These are phyloP conservation scores for Amylostereum areolatum DNA, from an alignment of 1,284 basidiomycete genomes.

Conservation along the genomic window DNA sequence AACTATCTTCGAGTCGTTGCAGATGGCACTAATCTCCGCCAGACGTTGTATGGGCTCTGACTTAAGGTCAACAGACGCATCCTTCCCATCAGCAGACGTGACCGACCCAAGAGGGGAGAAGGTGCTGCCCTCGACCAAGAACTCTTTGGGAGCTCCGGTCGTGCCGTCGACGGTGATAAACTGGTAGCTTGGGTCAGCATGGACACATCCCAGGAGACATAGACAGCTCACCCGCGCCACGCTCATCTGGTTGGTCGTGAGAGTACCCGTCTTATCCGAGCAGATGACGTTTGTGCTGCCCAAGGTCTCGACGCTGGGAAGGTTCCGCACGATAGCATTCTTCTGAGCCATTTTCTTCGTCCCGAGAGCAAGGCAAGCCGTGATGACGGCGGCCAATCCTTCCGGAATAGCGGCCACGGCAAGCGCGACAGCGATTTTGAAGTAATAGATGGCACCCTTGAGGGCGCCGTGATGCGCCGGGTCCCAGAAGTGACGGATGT, in stretches of 20 bases:
- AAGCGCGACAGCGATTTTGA: slow-evolving; percentile 95
- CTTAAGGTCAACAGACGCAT: slow-evolving; percentile 48
- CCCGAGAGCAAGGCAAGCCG: slow-evolving; percentile 91
- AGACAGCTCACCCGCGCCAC: slow-evolving; percentile 66
- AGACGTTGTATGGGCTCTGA: slow-evolving; percentile 76
- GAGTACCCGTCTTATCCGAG: slow-evolving; percentile 94
- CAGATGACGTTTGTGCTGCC: slow-evolving; percentile 97
- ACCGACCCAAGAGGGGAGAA: slow-evolving; percentile 81
- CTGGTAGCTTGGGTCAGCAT: slow-evolving; percentile 29
- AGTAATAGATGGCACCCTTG: slow-evolving; percentile 94
- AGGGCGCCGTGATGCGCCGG: slow-evolving; percentile 84
- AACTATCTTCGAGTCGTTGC: slow-evolving; percentile 89
- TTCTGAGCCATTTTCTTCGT: slow-evolving; percentile 98
- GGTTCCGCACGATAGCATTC: slow-evolving; percentile 92
- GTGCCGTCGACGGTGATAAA: slow-evolving; percentile 68
- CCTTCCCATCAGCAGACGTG: slow-evolving; percentile 57
- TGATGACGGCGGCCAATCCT: slow-evolving; percentile 93
- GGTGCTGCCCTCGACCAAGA: slow-evolving; percentile 82
- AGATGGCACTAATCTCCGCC: slow-evolving; percentile 86
- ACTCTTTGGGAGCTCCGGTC: slow-evolving; percentile 57
- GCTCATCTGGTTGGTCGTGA: slow-evolving; percentile 97
- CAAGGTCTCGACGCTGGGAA: slow-evolving; percentile 95
- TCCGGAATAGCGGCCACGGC: slow-evolving; percentile 96
- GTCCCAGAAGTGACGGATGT: slow-evolving; percentile 90
- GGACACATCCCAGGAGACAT: background rate